Conservation (phyloP, 164 flowering plant species). For the Pachysandra terminalis region DNA sequence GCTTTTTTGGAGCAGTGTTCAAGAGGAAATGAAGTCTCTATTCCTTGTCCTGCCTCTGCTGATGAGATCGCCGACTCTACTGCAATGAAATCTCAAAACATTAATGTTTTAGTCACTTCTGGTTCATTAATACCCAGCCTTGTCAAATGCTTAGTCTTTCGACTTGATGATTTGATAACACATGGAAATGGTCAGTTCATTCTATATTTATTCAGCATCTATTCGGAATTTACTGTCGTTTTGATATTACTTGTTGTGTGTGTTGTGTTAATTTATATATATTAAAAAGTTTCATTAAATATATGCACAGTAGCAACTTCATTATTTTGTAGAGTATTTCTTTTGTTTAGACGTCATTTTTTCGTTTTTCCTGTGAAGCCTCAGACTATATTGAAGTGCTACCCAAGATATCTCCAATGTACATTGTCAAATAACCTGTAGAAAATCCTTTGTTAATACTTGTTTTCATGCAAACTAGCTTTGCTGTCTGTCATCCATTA, state of each 20-base stretch:
- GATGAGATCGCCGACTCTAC: constrained; percentile 16
- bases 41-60: constrained; percentile 20
- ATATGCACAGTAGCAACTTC: neutral
- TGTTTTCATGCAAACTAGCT: too few relatives aligned
- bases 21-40: constrained; percentile 23
- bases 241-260: neutral
- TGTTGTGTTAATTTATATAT: neutral
- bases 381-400: too few relatives aligned
- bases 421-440: too few relatives aligned
- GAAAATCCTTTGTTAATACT: too few relatives aligned
- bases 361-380: too few relatives aligned
- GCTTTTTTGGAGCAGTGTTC: constrained; percentile 69
- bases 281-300: neutral
- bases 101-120: constrained; percentile 85
- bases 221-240: neutral
- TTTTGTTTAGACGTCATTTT: neutral
- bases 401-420: too few relatives aligned
- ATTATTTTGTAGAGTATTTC: neutral
- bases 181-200: constrained; percentile 61
- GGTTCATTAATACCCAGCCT: constrained; percentile 92
- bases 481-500: too few relatives aligned
- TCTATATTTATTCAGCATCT: neutral
- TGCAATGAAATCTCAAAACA: constrained; percentile 29
- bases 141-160: constrained; percentile 87
- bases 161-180: constrained; percentile 53